phyloP scores from a whole-genome alignment of 1,284 basidiomycete genomes.

The Dichomitus squalens region DNA sequence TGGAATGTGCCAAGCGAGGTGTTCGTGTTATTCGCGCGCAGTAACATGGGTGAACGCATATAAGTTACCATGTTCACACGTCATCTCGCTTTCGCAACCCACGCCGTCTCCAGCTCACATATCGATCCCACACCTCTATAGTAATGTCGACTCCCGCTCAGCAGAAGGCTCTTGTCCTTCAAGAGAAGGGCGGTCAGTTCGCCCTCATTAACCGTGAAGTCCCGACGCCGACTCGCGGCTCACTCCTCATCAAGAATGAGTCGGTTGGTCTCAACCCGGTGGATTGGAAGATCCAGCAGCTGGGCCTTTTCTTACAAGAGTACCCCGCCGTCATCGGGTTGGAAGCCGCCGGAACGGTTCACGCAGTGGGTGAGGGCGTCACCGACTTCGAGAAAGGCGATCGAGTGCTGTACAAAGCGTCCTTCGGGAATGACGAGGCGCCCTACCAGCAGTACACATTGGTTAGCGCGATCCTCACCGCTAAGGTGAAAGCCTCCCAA shows the following conservation, averaged over 20 bases:
- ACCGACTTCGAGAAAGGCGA: constrained; percentile 54
- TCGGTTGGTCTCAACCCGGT: constrained; percentile 43
- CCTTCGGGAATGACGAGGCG: neutral
- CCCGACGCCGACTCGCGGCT: too few relatives aligned
- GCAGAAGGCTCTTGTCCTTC: too few relatives aligned
- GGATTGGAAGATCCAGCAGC: constrained; percentile 39
- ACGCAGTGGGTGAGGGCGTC: constrained; percentile 55
- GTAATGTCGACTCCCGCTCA: too few relatives aligned
- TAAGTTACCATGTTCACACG: too few relatives aligned
- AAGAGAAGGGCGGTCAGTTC: too few relatives aligned
- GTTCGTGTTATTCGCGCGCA: too few relatives aligned
- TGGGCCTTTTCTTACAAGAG: constrained; percentile 32
- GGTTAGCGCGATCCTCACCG: constrained; percentile 35
- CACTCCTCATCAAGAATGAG: constrained; percentile 38
- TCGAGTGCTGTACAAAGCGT: neutral
- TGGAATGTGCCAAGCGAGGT: too few relatives aligned
- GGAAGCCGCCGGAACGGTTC: constrained; percentile 60
- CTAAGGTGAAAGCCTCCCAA: constrained; percentile 1
- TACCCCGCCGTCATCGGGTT: constrained; percentile 52
- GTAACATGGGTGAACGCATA: too few relatives aligned
- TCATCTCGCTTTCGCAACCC: too few relatives aligned
- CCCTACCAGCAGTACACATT: constrained; percentile 6
- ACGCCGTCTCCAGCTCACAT: too few relatives aligned
- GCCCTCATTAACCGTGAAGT: too few relatives aligned
- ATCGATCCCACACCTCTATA: too few relatives aligned